Evolutionary conservation across 1,139 yeast genomes (phyloP), one percentile per base, ranked within the genome.

Genomic region (Yamadazyma friedrichii): DNA sequence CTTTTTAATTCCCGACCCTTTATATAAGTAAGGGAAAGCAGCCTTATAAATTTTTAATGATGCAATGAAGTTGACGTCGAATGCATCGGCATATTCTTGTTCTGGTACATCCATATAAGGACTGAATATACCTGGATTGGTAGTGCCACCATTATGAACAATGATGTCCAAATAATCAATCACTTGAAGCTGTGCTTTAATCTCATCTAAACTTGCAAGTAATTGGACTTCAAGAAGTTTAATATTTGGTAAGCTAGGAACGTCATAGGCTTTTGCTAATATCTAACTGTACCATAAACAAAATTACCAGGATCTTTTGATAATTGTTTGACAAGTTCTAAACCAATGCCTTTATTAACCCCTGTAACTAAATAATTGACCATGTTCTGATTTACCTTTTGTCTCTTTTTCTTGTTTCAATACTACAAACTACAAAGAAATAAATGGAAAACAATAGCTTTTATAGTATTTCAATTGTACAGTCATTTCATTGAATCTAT

Each of bases 211-310:
- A 8, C 28, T 9, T 26, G 30, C 43, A 3, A 24, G 13, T 33
- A 45, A 17, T 26, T 44, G 48, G 13, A 42, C 25, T 33, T 36
- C 37, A 22, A 54, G 44, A 3, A 57, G 38, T 33, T 56, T 57
- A 17, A 54, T 15, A 29, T 35, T 35, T 9, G 31, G 1, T 6
- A 16, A 8, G 43, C 43, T 9, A 13, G 11, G 3, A 2, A 36
- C 9, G 10, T 34, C 22, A 10, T n/a, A n/a, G 8, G 37, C 39
- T 11, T 32, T 42, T 6, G 20, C 32, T n/a, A 20, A 2, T 12
- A 27, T 48, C 65, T 52, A 17, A 58, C 64, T 3, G 63, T 45
- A 4, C 65, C 65, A 31, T 60, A 49, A 3, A 61, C 62, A 6
- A 42, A 43, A 47, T 59, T 58, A 17, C 51, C 52, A 16, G 35